These are phyloP conservation scores for Zygosaccharomyces kombuchaensis DNA, from an alignment of 805 yeast genomes.

Conservation along the genomic window DNA sequence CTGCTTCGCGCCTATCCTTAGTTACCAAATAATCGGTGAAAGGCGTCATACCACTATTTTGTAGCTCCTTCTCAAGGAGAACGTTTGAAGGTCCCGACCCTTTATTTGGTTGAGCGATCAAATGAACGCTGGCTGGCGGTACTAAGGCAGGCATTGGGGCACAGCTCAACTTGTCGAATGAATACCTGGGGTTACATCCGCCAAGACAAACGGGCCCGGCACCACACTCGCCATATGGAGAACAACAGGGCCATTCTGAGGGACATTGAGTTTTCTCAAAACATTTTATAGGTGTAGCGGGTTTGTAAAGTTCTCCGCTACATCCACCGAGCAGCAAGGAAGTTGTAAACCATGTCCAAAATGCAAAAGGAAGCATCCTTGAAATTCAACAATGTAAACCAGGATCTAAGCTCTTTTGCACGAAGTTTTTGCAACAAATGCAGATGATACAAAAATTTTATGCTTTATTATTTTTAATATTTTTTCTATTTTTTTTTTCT, in stretches of 20 bases:
- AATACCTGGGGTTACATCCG: constrained; percentile 79
- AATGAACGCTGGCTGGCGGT: constrained; percentile 37
- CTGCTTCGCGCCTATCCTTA: constrained; percentile 46
- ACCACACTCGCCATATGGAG: constrained; percentile 81
- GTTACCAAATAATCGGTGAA: constrained; percentile 28
- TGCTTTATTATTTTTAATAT: constrained; percentile 22
- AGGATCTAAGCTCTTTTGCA: neutral
- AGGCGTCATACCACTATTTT: constrained; percentile 24
- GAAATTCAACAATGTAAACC: neutral
- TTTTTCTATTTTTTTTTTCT: neutral
- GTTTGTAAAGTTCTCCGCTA: constrained; percentile 24
- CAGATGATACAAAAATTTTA: neutral
- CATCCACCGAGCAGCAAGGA: neutral
- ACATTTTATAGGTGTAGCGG: constrained; percentile 24
- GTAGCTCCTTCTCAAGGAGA: constrained; percentile 10
- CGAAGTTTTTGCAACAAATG: neutral
- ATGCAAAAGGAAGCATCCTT: neutral
- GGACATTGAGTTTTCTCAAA: constrained; percentile 51
- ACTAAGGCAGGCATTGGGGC: constrained; percentile 66
- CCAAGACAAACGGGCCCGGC: constrained; percentile 72
- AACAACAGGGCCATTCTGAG: constrained; percentile 74
- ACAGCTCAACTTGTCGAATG: constrained; percentile 64
- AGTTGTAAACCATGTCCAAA: neutral
- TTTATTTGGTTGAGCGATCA: constrained; percentile 11
- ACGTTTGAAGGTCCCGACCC: constrained; percentile 2